A percentile compares a stretch with the other conserved stretches of the same genome.
These are phyloP conservation scores for Fusarium marasasianum DNA, from an alignment of 2,329 filamentous ascomycete species.

Conservation along the genomic window DNA sequence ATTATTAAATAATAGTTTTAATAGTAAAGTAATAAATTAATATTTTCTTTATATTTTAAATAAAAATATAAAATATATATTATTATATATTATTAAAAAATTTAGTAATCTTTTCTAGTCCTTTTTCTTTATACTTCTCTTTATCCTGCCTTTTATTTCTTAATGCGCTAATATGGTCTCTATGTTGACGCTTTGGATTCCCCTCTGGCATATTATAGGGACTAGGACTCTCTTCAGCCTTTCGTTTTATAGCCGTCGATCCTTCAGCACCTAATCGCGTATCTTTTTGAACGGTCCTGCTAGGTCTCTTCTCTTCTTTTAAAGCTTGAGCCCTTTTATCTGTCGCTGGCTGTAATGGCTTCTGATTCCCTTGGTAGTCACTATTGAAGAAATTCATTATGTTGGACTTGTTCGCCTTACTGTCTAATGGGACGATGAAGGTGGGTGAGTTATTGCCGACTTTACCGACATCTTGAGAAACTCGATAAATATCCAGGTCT, in stretches of 20 bases:
- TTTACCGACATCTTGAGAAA: constrained; percentile 90
- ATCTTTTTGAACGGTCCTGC: not conserved
- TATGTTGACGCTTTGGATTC: constrained; percentile 27
- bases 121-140: constrained; percentile 67
- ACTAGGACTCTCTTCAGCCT: constrained; percentile 26
- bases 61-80: too few species aligned
- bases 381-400: constrained; percentile 93
- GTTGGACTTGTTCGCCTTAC: constrained; percentile 88
- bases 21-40: too few species aligned
- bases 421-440: constrained; percentile 85
- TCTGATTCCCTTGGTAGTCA: constrained; percentile 50
- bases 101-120: constrained; percentile 76
- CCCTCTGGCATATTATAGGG: constrained; percentile 37
- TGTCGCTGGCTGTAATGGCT: constrained; percentile 17
- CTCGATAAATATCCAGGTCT: constrained; percentile 85
- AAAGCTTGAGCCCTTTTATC: not conserved
- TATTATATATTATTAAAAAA: constrained; percentile 68
- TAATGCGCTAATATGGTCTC: constrained; percentile 52
- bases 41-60: too few species aligned
- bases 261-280: not conserved
- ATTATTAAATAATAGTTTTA: too few species aligned
- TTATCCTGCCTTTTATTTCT: constrained; percentile 52
- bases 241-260: constrained; percentile 36
- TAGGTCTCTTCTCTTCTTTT: not conserved
- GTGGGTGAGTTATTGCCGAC: constrained; percentile 88